Percentiles rank a stretch among this genome's conserved stretches.
Evolutionary conservation across 257 asterid genomes (phyloP).

Genomic region (Mentha longifolia): DNA sequence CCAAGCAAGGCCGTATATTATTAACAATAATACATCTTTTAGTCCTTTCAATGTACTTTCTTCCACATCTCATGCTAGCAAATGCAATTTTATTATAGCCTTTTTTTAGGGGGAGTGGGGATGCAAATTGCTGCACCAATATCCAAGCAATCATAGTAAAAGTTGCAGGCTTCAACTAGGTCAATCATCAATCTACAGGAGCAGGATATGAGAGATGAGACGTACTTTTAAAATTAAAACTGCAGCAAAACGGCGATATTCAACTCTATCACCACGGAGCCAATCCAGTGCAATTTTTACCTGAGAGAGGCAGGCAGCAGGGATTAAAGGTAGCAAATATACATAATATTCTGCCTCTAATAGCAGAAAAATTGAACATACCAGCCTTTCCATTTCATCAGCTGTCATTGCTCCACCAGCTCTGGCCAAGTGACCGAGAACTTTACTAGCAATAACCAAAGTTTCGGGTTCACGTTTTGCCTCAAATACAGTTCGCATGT

Average conservation of each 20-base stretch:
- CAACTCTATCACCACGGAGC: slow-evolving; percentile 95
- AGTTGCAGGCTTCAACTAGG: slow-evolving; percentile 22
- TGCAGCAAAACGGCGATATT: slow-evolving; percentile 94
- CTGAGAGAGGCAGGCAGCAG: slow-evolving; percentile 48
- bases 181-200: slow-evolving; percentile 17
- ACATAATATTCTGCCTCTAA: slow-evolving; percentile 16
- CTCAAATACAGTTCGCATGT: slow-evolving; percentile 90
- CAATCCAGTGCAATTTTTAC: slow-evolving; percentile 87
- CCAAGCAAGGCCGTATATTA: neutral
- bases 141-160: slow-evolving; percentile 1
- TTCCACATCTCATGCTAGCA: slow-evolving; percentile 15
- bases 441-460: slow-evolving; percentile 86
- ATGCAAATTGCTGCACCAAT: neutral
- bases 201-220: slow-evolving; percentile 17
- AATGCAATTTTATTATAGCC: neutral
- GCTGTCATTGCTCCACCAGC: slow-evolving; percentile 99
- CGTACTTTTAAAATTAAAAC: slow-evolving; percentile 90
- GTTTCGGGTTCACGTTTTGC: slow-evolving; percentile 90
- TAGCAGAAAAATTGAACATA: slow-evolving; percentile 38
- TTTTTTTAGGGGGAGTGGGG: neutral
- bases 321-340: slow-evolving; percentile 31
- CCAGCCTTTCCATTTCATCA: slow-evolving; percentile 98
- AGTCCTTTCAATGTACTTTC: slow-evolving; percentile 11
- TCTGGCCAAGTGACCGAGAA: slow-evolving; percentile 96
- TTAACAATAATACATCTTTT: neutral